phyloP scores from a whole-genome alignment of 1,284 basidiomycete genomes.

The Termitomyces sp. region DNA sequence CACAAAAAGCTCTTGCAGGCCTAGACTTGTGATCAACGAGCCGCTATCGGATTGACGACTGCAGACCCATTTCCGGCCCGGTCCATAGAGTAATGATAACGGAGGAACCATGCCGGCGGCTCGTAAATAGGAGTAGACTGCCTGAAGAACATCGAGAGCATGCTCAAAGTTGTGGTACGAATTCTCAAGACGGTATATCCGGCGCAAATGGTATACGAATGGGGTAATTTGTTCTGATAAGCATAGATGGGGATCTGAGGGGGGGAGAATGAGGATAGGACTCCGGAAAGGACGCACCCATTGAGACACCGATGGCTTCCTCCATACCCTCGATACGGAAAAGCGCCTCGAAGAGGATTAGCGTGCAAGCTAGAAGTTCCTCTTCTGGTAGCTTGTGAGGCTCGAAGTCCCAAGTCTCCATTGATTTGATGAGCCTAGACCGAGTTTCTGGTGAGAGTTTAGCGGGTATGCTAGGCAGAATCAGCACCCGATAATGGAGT shows the following conservation, averaged over 20 bases:
- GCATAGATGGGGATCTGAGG: slow-evolving; percentile 7
- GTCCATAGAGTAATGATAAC: slow-evolving; percentile 48
- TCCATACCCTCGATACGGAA: slow-evolving; percentile 73
- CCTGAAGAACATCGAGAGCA: slow-evolving; percentile 91
- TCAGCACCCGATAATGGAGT: slow-evolving; percentile 4
- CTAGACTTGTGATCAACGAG: slow-evolving; percentile 47
- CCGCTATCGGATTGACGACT: slow-evolving; percentile 36
- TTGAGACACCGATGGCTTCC: slow-evolving; percentile 57
- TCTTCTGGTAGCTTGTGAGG: slow-evolving; percentile 76
- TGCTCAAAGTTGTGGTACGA: slow-evolving; percentile 96
- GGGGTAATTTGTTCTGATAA: slow-evolving; percentile 62
- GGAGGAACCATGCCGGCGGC: slow-evolving; percentile 77
- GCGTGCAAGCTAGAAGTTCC: slow-evolving; percentile 76
- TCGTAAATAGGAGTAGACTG: slow-evolving; percentile 79
- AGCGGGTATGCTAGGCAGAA: slow-evolving; percentile 24
- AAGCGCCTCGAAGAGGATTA: slow-evolving; percentile 72
- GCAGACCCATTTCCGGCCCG: slow-evolving; percentile 44
- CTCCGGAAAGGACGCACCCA: slow-evolving; percentile 47
- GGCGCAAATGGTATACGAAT: slow-evolving; percentile 77
- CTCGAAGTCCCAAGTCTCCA: slow-evolving; percentile 84
- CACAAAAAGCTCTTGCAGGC: slow-evolving; percentile 72
- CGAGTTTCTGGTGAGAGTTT: slow-evolving; percentile 34
- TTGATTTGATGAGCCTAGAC: slow-evolving; percentile 53
- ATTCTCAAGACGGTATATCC: slow-evolving; percentile 84
- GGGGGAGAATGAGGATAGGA: slow-evolving; percentile 8